Evolutionary conservation across 2,329 filamentous ascomycete genomes (phyloP), one percentile per base, ranked within the genome.

Genomic region (Penicillium sp.): DNA sequence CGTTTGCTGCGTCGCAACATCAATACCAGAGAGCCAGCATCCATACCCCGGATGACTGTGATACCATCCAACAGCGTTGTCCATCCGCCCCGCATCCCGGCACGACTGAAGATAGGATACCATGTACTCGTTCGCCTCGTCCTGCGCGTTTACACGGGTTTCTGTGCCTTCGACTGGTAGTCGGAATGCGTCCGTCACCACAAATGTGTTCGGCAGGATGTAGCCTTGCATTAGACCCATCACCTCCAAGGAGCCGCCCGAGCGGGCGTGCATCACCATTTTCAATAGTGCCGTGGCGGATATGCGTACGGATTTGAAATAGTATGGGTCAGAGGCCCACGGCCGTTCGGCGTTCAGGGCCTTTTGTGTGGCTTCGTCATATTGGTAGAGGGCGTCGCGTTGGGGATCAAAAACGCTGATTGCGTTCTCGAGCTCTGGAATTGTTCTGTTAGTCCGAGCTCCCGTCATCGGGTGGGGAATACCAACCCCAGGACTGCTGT

Each of bases 171-270:
- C 93, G 35, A 98, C 93, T 0, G 93, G 93, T 33, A 98, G 76
- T 18, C 91, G 83, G 72, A 97, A 93, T 24, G 91, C 89, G 66
- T 98, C 93, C 1, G 91, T 97, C 46, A 98, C 87, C 58, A 98
- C 83, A 64, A 98, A 88, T 4, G 74, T 84, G 63, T 95, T 86
- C 37, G 85, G 83, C 57, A 89, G 82, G 43, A 95, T 86, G 70
- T 95, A 95, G 54, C 93, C 93, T 67, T 95, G 88, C 93, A 98
- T 98, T 61, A 98, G 72, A 49, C 93, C 93, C 93, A 98, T 98
- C 63, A 98, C 82, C 75, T 98, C 93, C 58, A 97, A 81, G 25
- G 82, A 83, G 49, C 93, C 92, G 57, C 93, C 93, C 0, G 89
- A 91, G n/a, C 93, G 88, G 8, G 93, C 93, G 70, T 98, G 93